These are phyloP conservation scores for Pythium plurisporium DNA, from an alignment of 352 stramenopile genomes.

Conservation along the genomic window DNA sequence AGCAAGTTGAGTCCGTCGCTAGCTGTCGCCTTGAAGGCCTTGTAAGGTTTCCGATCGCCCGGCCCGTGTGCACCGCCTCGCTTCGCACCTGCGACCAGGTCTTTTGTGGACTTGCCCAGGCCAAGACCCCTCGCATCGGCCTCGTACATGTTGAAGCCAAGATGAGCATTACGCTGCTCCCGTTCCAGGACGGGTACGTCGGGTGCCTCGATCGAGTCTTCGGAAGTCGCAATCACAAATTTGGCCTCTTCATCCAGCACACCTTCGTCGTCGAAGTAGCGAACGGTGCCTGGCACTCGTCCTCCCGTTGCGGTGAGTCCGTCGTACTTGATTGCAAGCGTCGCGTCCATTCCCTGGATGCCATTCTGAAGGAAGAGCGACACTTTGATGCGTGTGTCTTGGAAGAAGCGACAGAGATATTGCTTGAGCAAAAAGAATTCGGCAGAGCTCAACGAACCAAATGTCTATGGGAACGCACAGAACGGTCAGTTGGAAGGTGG, in stretches of 20 bases:
- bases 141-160: constrained; percentile 85
- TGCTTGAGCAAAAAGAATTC: constrained; percentile 85
- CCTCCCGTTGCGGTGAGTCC: constrained; percentile 68
- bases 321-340: constrained; percentile 68
- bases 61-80: constrained; percentile 29
- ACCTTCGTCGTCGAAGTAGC: constrained; percentile 66
- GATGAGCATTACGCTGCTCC: constrained; percentile 47
- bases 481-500: background rate
- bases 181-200: constrained; percentile 52
- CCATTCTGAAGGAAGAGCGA: constrained; percentile 88
- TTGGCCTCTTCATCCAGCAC: constrained; percentile 60
- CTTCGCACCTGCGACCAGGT: constrained; percentile 67
- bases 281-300: constrained; percentile 56
- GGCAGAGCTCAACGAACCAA: constrained; percentile 52
- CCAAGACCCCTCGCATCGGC: constrained; percentile 52
- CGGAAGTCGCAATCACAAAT: constrained; percentile 52
- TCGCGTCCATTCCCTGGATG: constrained; percentile 83
- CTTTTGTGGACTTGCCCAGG: constrained; percentile 31
- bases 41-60: constrained; percentile 36
- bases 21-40: constrained; percentile 74
- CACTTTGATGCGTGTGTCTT: constrained; percentile 89
- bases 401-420: constrained; percentile 86
- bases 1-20: constrained; percentile 82
- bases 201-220: constrained; percentile 46
- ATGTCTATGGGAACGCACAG: constrained; percentile 34